phyloP scores from a whole-genome alignment of 352 stramenopile species.

The Saprolegnia parasitica region DNA sequence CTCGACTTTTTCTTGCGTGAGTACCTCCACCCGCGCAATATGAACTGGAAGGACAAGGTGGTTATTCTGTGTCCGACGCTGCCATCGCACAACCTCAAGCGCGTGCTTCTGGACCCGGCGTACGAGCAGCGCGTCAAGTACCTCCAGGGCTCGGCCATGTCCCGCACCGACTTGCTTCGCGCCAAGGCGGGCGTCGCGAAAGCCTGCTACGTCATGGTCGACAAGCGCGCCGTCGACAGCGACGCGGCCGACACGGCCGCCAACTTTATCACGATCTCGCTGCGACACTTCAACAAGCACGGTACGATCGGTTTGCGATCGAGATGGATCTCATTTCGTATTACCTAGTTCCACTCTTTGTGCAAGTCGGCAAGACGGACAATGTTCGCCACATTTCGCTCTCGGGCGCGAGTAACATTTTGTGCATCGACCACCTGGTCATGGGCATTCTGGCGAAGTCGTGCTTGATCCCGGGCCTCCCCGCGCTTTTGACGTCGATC shows the following conservation, averaged over 20 bases:
- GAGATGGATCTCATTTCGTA: background rate
- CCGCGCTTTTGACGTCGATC: constrained; percentile 76
- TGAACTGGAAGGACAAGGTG: constrained; percentile 58
- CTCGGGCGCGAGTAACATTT: constrained; percentile 56
- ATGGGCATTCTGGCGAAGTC: constrained; percentile 70
- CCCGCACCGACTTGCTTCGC: constrained; percentile 57
- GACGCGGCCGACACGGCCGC: constrained; percentile 67
- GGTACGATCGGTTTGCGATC: constrained; percentile 31
- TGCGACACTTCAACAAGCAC: constrained; percentile 69
- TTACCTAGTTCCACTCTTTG: constrained; percentile 50
- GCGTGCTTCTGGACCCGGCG: constrained; percentile 60
- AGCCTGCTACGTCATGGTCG: constrained; percentile 62
- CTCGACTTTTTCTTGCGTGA: constrained; percentile 77
- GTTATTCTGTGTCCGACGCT: constrained; percentile 64
- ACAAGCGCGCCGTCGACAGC: constrained; percentile 50
- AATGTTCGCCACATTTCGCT: constrained; percentile 70
- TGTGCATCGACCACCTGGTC: constrained; percentile 74
- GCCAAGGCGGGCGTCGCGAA: constrained; percentile 45
- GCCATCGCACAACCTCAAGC: constrained; percentile 51
- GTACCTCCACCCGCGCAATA: constrained; percentile 63
- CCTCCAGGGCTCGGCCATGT: constrained; percentile 72
- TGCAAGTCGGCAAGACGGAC: constrained; percentile 73
- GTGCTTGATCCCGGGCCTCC: constrained; percentile 63
- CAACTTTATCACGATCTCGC: constrained; percentile 68
- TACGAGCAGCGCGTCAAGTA: constrained; percentile 78